Evolutionary conservation across 2,329 filamentous ascomycete genomes (phyloP).

Genomic region (Emmonsia crescens): DNA sequence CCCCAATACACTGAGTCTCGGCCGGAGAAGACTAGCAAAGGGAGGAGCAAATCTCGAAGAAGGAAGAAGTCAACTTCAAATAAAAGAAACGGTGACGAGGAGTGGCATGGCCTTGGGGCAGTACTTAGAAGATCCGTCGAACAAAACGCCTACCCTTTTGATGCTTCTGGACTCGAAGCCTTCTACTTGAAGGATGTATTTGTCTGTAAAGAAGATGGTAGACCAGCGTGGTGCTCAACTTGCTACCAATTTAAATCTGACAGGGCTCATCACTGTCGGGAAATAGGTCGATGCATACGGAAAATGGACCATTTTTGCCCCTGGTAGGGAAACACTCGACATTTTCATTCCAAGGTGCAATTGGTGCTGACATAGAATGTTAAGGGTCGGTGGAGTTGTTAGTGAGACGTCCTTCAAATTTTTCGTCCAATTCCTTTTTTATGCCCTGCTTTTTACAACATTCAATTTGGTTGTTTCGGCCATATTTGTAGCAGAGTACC

Average conservation of each 20-base stretch:
- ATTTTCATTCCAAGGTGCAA: neutral
- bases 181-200: slow-evolving; percentile 81
- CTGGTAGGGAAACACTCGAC: slow-evolving; percentile 39
- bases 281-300: slow-evolving; percentile 66
- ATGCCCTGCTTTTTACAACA: slow-evolving; percentile 56
- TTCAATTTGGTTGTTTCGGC: slow-evolving; percentile 54
- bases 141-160: slow-evolving; percentile 30
- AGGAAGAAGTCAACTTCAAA: slow-evolving; percentile 11
- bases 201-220: slow-evolving; percentile 68
- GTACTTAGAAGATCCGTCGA: slow-evolving; percentile 18
- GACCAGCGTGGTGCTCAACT: slow-evolving; percentile 74
- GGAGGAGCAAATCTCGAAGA: slow-evolving; percentile 2
- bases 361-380: neutral
- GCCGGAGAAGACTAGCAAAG: slow-evolving; percentile 11
- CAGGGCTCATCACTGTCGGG: slow-evolving; percentile 73
- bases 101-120: slow-evolving; percentile 12
- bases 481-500: slow-evolving; percentile 50
- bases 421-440: slow-evolving; percentile 78
- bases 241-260: slow-evolving; percentile 86
- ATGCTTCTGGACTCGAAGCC: slow-evolving; percentile 57
- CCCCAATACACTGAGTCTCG: slow-evolving; percentile 26
- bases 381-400: slow-evolving; percentile 81
- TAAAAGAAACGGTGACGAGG: slow-evolving; percentile 19
- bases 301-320: slow-evolving; percentile 97
- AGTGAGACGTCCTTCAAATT: slow-evolving; percentile 82